Conservation (phyloP, 768 basidiomycete genomes). For the Lactarius sanguifluus region DNA sequence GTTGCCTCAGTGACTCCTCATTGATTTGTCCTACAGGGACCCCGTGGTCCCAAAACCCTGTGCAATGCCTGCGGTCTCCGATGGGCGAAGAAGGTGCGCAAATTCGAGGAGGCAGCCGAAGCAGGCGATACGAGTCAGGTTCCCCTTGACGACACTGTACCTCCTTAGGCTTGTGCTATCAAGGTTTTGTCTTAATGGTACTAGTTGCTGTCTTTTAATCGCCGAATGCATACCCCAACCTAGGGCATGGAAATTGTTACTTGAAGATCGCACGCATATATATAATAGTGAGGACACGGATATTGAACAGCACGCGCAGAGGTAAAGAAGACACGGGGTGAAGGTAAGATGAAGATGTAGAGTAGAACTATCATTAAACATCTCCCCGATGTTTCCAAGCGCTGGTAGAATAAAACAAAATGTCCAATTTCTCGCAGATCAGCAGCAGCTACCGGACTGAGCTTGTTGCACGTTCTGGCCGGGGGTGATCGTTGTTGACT, state of each 20-base stretch:
- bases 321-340: constrained; percentile 27
- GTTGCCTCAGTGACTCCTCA: not conserved
- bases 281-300: constrained; percentile 20
- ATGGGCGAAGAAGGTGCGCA: constrained; percentile 80
- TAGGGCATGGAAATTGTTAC: not conserved
- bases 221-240: not conserved
- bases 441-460: constrained; percentile 78
- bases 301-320: constrained; percentile 28
- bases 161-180: constrained; percentile 17
- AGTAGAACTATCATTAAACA: constrained; percentile 28
- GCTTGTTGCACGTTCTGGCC: constrained; percentile 83
- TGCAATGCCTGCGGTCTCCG: constrained; percentile 96
- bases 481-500: constrained; percentile 80
- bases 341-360: constrained; percentile 28
- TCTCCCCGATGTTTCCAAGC: constrained; percentile 27
- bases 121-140: constrained; percentile 31
- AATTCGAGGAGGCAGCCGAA: constrained; percentile 39
- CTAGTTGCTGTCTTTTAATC: not conserved
- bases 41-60: constrained; percentile 92
- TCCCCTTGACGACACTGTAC: constrained; percentile 27
- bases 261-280: constrained; percentile 12
- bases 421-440: constrained; percentile 36
- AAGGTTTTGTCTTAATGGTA: not conserved
- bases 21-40: constrained; percentile 55
- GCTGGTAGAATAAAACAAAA: constrained; percentile 29